Evolutionary conservation across 805 yeast species (phyloP).

Genomic region (Hanseniaspora meyeri): DNA sequence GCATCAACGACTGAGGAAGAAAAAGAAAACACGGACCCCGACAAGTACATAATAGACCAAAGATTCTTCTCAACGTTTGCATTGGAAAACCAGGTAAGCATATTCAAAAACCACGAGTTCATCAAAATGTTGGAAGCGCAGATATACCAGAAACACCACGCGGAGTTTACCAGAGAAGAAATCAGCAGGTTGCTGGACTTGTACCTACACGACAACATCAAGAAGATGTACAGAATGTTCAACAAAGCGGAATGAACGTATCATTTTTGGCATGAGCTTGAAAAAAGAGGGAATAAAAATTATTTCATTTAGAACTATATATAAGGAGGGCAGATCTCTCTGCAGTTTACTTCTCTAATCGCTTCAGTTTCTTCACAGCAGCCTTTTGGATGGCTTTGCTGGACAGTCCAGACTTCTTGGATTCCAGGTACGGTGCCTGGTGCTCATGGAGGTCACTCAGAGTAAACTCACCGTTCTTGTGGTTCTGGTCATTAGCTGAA

Average conservation of each 20-base stretch:
- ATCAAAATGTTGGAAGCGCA: not conserved
- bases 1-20: not conserved
- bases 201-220: not conserved
- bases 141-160: not conserved
- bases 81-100: not conserved
- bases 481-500: not conserved
- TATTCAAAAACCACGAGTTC: slow-evolving; percentile 7
- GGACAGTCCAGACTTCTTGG: not conserved
- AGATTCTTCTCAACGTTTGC: slow-evolving; percentile 1
- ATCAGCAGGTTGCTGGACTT: not conserved
- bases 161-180: not conserved
- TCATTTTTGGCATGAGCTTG: no score
- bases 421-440: not conserved
- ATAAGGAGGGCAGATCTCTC: no score
- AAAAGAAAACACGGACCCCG: not conserved
- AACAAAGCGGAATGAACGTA: not conserved
- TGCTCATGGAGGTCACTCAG: not conserved
- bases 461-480: not conserved
- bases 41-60: not conserved
- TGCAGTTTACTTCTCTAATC: not conserved
- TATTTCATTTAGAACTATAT: not conserved
- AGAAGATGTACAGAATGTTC: not conserved
- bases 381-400: not conserved
- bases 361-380: slow-evolving; percentile 7
- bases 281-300: no score